Evolutionary conservation across 768 basidiomycete species (phyloP), one percentile per base, ranked within the genome.

Genomic region (Tylopilus subfusipes): DNA sequence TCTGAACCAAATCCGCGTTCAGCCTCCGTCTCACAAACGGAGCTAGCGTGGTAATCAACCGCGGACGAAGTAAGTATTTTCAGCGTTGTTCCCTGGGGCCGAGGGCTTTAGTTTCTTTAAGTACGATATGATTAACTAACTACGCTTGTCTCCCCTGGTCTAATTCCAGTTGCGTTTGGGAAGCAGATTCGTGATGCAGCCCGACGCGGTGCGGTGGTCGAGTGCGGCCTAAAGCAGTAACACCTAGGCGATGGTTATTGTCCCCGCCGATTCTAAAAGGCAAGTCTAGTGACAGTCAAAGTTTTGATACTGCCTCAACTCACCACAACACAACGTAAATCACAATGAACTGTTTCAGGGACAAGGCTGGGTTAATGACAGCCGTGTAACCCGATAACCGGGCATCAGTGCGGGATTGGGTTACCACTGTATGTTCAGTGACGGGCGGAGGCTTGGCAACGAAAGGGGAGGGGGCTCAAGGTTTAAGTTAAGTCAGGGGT

Each of bases 41-140:
- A 24, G 66, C 43, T 64, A 67, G 54, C 18, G 66, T 67, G 67
- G 67, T 34, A 57, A 60, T 46, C 53, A 39, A 57, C 58, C 54
- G 48, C 62, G 58, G 67, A 42, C 14, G 22, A 56, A 50, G 53
- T 54, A 42, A n/a, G 47, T 25, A 40, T 53, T 42, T 53, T 43
- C 33, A 36, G 16, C 14, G 18, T 31, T 46, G 33, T 48, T 58
- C 67, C 67, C 25, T 69, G 67, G 67, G 60, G 55, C 66, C 66
- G 67, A 67, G 66, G 67, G 57, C 14, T 57, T 61, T 44, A 0
- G 31, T 40, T 21, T 42, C 18, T 46, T 16, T 22, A 25, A 55
- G 61, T 55, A 56, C 44, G 55, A 57, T 54, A 50, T 51, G 57
- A 56, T 63, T 57, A 44, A 53, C 39, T 52, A 45, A 50, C 36